Conservation (phyloP, 768 basidiomycete species). For the Xerocomellus amylosporus region DNA sequence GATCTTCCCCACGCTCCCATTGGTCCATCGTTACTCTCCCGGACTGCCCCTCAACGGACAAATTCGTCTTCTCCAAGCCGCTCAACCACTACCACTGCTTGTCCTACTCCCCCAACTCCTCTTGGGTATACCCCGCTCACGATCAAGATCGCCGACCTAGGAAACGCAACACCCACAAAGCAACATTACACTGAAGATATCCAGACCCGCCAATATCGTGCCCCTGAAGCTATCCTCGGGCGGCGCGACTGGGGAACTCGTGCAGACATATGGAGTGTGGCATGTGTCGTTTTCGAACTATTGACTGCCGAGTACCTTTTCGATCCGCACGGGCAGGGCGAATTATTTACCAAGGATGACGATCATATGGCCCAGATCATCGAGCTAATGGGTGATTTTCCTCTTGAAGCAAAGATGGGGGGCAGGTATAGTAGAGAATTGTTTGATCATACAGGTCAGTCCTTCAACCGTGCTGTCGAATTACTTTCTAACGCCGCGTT, state of each 20-base stretch:
- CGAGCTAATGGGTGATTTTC: slow-evolving; percentile 82
- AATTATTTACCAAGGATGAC: slow-evolving; percentile 86
- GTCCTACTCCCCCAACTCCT: slow-evolving; percentile 23
- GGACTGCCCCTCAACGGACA: slow-evolving; percentile 48
- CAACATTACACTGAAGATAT: slow-evolving; percentile 94
- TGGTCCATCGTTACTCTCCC: slow-evolving; percentile 58
- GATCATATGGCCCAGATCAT: slow-evolving; percentile 96
- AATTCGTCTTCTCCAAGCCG: slow-evolving; percentile 20
- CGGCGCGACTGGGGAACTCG: slow-evolving; percentile 81
- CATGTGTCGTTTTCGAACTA: slow-evolving; percentile 88
- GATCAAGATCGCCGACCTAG: slow-evolving; percentile 92
- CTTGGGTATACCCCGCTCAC: slow-evolving; percentile 48
- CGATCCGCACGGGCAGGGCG: slow-evolving; percentile 80
- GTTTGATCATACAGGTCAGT: slow-evolving; percentile 70
- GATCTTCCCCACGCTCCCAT: slow-evolving; percentile 28
- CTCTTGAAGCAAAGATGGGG: slow-evolving; percentile 70
- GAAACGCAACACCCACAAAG: slow-evolving; percentile 89
- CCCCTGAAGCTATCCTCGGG: slow-evolving; percentile 92
- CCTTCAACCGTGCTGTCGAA: neutral
- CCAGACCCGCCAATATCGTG: slow-evolving; percentile 93
- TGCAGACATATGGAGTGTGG: slow-evolving; percentile 90
- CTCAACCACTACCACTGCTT: slow-evolving; percentile 17
- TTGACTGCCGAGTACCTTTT: slow-evolving; percentile 91
- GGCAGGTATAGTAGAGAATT: slow-evolving; percentile 84
- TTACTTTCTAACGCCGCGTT: slow-evolving; percentile 4